Percentiles rank a stretch among this genome's conserved stretches.
Evolutionary conservation across 352 stramenopile genomes (phyloP).

Genomic region (Pythium guiyangense): DNA sequence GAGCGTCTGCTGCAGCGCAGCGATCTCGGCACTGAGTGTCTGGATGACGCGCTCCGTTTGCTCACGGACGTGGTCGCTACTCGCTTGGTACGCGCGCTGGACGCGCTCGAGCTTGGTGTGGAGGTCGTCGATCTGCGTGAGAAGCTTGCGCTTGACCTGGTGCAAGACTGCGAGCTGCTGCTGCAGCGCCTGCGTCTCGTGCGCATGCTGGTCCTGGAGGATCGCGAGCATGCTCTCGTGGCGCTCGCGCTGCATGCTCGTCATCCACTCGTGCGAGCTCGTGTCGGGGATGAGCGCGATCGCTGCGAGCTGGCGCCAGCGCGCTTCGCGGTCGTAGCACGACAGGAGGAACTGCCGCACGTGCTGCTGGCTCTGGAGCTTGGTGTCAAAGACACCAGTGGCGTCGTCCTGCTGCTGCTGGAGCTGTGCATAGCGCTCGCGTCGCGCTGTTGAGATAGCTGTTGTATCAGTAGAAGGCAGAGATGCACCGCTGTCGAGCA

Average conservation of each 20-base stretch:
- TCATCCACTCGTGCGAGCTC: conserved; percentile 71
- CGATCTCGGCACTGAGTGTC: conserved; percentile 30
- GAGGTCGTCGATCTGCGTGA: conserved; percentile 29
- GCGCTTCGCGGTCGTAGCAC: conserved; percentile 63
- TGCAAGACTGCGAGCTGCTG: conserved; percentile 42
- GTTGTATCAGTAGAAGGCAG: too few species aligned
- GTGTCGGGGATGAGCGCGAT: conserved; percentile 50
- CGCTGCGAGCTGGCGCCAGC: conserved; percentile 46
- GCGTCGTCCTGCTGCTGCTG: conserved; percentile 28
- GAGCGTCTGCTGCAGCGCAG: conserved; percentile 22
- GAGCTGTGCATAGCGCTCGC: too few species aligned
- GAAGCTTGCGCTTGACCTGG: conserved; percentile 33
- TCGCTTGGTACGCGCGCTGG: conserved; percentile 43
- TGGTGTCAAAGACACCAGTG: conserved; percentile 38
- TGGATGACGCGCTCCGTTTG: conserved; percentile 45
- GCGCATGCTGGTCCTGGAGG: conserved; percentile 44
- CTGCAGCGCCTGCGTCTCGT: conserved; percentile 30
- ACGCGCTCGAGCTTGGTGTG: conserved; percentile 26
- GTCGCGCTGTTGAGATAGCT: too few species aligned
- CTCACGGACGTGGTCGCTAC: conserved; percentile 36
- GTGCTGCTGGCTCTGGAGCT: conserved; percentile 41
- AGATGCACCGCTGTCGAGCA: too few species aligned
- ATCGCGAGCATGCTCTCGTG: conserved; percentile 43
- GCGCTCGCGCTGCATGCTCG: conserved; percentile 39
- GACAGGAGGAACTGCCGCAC: conserved; percentile 48